Evolutionary conservation across 441 rosid species (phyloP), one percentile per base, ranked within the genome.

Genomic region (Capsella rubella): DNA sequence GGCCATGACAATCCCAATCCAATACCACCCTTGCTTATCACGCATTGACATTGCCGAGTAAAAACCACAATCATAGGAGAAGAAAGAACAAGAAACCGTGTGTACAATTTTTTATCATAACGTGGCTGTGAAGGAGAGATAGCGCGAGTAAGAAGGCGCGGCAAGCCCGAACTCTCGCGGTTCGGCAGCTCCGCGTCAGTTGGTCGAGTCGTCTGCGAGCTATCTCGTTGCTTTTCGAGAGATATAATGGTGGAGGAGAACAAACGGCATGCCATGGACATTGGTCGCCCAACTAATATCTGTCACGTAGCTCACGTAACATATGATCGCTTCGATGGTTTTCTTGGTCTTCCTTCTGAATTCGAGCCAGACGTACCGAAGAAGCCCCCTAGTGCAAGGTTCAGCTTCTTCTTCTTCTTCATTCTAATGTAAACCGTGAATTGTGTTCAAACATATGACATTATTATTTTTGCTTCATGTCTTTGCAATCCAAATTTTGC

Each of bases 361-460:
- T 83, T 93, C 59, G 91, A 88, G 81, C 97, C 92, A 0, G 89
- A 93, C 39, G 83, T 93, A 32, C 91, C 97, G 18, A 76, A 81
- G 53, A 87, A 83, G 43, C 84, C 85, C 21, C 98, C 97, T 7
- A 93, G 97, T 78, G 97, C 95, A 79, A 89, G 97, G 96, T 87
- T 76, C 29, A 5, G 3, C 29, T 76, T 63, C 65, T 60, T 64
- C 65, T 60, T 14, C 25, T 32, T 45, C 50, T 27, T 31, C 2
- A 34, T 34, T 9, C 45, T 16, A 34, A 57, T 57, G 28, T 52
- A 11, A 8, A n/a, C 40, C 25, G 11, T 55, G 8, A 42, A n/a
- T 50, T 68, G 53, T 12, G 18, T 52, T 14, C 12, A 54, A 29
- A n/a, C 35, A 1, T 31, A 6, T 31, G 6, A 37, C 59, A 31